Base-by-base conservation (phyloP, 345 rosid species). In the Kandelia obovata region DNA sequence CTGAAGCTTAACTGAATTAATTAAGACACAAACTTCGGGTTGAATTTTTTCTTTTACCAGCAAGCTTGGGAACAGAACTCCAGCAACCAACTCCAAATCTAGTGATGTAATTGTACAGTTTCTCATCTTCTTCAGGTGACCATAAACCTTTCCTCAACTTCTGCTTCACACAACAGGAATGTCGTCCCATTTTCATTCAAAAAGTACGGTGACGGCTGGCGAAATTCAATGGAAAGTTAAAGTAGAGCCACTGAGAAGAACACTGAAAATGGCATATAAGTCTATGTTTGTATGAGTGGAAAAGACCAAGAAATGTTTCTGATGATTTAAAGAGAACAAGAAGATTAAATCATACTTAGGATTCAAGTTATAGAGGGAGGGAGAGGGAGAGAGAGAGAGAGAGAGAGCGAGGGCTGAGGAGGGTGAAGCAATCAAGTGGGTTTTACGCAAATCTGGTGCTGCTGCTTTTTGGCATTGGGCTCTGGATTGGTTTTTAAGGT, bases 111-210 rank as follows among this genome's bases (percentile, higher is more conserved):
- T 87, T 85, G 80, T 67, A 81, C 26, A 87, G 79, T 59, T 82
- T 87, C 84, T 87, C 92, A 58, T 87, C 92, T 77, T 87, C 92
- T 61, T 87, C 92, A 11, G 92, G 92, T 19, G 92, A 87, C 92
- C 92, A 87, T 49, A 87, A 66, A 8, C 92, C 92, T 78, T 87
- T 87, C 74, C 92, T 77, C 20, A 87, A 47, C 72, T 87, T 87
- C 61, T 87, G 88, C 80, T 87, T 85, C 25, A 80, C 57, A 56
- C 85, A 78, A 70, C 86, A 87, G 19, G 88, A 80, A 82, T 85
- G 81, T 28, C 86, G 83, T 52, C 89, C 82, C 88, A 85, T 85
- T 58, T 68, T 46, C 26, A 2, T 35, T 51, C 23, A 25, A 58
- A 60, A 35, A 49, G 5, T 43, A 62, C 17, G 28, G 59, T n/a